phyloP scores from a whole-genome alignment of 768 basidiomycete genomes.

The Cystoderma amianthinum region DNA sequence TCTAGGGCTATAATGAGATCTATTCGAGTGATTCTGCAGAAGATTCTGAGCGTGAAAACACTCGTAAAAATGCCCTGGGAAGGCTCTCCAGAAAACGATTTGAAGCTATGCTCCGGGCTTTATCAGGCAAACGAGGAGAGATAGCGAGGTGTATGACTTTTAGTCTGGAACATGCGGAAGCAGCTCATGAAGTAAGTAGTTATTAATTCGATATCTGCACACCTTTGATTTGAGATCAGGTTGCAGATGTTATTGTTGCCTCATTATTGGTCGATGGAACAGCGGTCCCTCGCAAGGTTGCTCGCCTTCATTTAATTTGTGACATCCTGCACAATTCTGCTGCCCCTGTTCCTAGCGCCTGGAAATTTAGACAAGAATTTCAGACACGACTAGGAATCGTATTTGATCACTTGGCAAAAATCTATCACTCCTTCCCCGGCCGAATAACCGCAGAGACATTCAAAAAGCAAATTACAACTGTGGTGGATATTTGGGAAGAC shows the following conservation, averaged over 20 bases:
- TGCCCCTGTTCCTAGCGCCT: slow-evolving; percentile 88
- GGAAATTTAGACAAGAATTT: slow-evolving; percentile 96
- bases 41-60: slow-evolving; percentile 84
- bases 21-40: slow-evolving; percentile 94
- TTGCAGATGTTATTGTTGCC: slow-evolving; percentile 84
- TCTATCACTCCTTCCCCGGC: slow-evolving; percentile 94
- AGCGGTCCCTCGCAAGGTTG: slow-evolving; percentile 94
- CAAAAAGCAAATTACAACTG: slow-evolving; percentile 83
- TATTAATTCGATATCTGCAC: not conserved
- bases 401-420: slow-evolving; percentile 91
- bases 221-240: slow-evolving; percentile 32
- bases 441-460: slow-evolving; percentile 95
- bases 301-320: slow-evolving; percentile 91
- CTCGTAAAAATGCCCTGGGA: slow-evolving; percentile 71
- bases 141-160: slow-evolving; percentile 97
- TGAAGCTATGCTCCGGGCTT: slow-evolving; percentile 82
- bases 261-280: slow-evolving; percentile 89
- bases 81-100: slow-evolving; percentile 77
- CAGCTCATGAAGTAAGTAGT: slow-evolving; percentile 73
- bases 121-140: slow-evolving; percentile 84
- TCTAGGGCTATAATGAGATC: slow-evolving; percentile 77
- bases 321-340: slow-evolving; percentile 98
- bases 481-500: slow-evolving; percentile 96
- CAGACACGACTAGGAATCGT: slow-evolving; percentile 87
- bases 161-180: slow-evolving; percentile 93